These are phyloP conservation scores for Teunomyces barrocoloradensis DNA, from an alignment of 805 yeast genomes.

Conservation along the genomic window DNA sequence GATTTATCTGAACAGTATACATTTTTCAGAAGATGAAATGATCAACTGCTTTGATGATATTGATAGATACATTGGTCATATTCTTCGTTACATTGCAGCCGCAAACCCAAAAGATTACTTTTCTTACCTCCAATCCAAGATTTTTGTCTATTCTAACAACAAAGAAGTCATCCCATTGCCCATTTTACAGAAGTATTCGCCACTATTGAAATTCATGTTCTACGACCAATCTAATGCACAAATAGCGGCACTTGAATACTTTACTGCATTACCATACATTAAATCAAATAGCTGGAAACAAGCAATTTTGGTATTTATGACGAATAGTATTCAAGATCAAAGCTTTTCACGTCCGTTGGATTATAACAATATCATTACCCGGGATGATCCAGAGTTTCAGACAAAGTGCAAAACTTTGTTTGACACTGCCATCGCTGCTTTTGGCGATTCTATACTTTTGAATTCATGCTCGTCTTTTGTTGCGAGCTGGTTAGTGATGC, in stretches of 20 bases:
- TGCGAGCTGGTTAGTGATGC: constrained; percentile 31
- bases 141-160: constrained; percentile 22
- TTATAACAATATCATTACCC: constrained; percentile 23
- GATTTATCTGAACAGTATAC: not conserved
- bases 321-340: constrained; percentile 34
- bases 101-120: constrained; percentile 35
- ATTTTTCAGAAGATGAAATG: constrained; percentile 4
- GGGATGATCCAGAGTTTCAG: constrained; percentile 21
- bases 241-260: constrained; percentile 19
- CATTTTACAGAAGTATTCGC: constrained; percentile 30
- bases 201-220: constrained; percentile 32
- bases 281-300: constrained; percentile 37
- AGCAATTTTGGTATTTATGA: constrained; percentile 29
- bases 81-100: constrained; percentile 34
- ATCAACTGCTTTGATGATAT: constrained; percentile 22
- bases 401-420: constrained; percentile 26
- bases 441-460: constrained; percentile 24
- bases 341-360: constrained; percentile 36
- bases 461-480: constrained; percentile 18
- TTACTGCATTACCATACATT: constrained; percentile 24
- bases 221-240: constrained; percentile 24
- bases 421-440: constrained; percentile 27
- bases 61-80: constrained; percentile 29
- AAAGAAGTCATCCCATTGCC: constrained; percentile 28
- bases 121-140: constrained; percentile 20